Evolutionary conservation across 495 filamentous ascomycete genomes (phyloP).

Genomic region (Neurospora sp.): DNA sequence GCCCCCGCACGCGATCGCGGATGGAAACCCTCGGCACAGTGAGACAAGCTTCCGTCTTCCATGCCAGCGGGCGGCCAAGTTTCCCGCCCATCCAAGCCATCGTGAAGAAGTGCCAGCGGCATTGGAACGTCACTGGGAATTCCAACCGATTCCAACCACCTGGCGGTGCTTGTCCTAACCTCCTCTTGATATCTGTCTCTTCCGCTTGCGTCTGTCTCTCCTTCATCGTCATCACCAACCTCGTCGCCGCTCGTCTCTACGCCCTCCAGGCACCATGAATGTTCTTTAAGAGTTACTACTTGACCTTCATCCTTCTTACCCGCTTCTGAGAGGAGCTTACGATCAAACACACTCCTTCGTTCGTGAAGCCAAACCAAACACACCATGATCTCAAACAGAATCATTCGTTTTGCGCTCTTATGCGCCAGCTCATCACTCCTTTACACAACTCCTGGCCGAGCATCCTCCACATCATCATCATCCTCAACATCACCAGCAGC

Average conservation of each 20-base stretch:
- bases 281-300: not conserved
- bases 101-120: not conserved
- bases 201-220: not conserved
- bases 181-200: not conserved
- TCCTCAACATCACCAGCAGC: slow-evolving; percentile 1
- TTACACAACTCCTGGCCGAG: not conserved
- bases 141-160: not conserved
- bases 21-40: not conserved
- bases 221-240: not conserved
- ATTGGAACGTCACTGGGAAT: not conserved
- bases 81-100: not conserved
- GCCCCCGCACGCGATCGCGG: not conserved
- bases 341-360: not conserved
- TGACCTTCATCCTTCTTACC: not conserved
- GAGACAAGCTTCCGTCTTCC: not conserved
- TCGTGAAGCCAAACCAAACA: not conserved
- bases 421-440: not conserved
- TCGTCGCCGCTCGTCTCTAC: not conserved
- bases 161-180: not conserved
- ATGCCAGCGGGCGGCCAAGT: not conserved
- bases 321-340: not conserved
- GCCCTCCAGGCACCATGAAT: not conserved
- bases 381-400: not conserved
- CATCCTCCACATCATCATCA: not conserved
- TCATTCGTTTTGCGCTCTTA: not conserved